phyloP scores from a whole-genome alignment of 2,329 filamentous ascomycete genomes.

The Drechslera avenae region DNA sequence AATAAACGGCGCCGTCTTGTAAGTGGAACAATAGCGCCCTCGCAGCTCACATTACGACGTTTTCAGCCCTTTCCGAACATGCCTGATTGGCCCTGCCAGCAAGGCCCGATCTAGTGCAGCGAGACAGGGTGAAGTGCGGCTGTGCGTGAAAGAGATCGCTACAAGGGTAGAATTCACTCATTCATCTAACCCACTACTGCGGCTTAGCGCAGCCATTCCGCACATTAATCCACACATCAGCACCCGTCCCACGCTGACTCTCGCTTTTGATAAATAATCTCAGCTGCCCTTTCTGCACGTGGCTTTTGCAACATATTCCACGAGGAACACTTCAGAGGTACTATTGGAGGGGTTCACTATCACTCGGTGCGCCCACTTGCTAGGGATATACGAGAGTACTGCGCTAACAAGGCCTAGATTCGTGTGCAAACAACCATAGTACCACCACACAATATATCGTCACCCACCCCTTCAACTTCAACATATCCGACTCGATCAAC shows the following conservation, averaged over 20 bases:
- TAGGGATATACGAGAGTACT: constrained; percentile 1
- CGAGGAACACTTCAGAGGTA: background rate
- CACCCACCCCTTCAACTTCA: background rate
- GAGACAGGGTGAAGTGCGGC: constrained; percentile 1
- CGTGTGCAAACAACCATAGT: constrained; percentile 3
- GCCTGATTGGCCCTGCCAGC: background rate
- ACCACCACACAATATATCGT: constrained; percentile 10
- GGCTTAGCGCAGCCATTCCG: constrained; percentile 1
- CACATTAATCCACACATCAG: background rate
- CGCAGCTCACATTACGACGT: background rate
- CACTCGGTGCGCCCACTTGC: background rate
- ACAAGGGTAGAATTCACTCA: constrained; percentile 1
- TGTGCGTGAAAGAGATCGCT: constrained; percentile 12
- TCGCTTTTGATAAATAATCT: constrained; percentile 4
- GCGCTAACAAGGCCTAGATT: constrained; percentile 18
- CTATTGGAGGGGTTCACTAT: constrained; percentile 6
- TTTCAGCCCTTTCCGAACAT: background rate
- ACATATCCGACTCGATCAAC: background rate
- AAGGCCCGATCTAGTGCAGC: background rate
- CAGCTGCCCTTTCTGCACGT: background rate
- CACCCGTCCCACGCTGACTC: background rate
- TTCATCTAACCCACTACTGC: constrained; percentile 7
- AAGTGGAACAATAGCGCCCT: constrained; percentile 1
- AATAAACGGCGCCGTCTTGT: background rate
- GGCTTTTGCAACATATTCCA: background rate